These are phyloP conservation scores for Claviceps monticola DNA, from an alignment of 2,329 filamentous ascomycete species.

Conservation along the genomic window DNA sequence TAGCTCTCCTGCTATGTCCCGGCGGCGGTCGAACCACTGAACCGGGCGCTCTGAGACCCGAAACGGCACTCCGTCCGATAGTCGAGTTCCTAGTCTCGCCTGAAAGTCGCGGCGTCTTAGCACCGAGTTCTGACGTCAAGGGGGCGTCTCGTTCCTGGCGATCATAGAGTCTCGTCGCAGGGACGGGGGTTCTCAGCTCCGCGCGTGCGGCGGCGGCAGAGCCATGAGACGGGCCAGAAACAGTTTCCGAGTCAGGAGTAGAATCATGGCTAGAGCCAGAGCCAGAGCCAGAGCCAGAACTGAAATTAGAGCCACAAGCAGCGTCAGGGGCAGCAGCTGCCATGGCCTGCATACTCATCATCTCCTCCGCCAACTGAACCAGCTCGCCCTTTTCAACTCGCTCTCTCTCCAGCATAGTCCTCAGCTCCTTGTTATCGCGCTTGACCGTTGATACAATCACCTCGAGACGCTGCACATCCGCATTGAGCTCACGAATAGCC, in stretches of 20 bases:
- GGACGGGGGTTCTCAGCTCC: constrained; percentile 6
- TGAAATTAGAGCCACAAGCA: neutral
- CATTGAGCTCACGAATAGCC: constrained; percentile 55
- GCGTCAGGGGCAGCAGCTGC: neutral
- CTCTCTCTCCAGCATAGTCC: constrained; percentile 56
- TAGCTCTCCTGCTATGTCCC: constrained; percentile 30
- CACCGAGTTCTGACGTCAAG: neutral
- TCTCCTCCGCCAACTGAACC: constrained; percentile 69
- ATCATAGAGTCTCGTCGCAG: neutral
- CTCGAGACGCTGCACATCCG: constrained; percentile 60
- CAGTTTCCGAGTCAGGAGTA: too few relatives aligned
- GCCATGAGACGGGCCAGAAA: neutral
- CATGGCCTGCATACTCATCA: constrained; percentile 52
- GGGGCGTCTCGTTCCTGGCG: neutral
- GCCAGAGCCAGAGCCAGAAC: too few relatives aligned
- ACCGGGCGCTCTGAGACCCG: constrained; percentile 48
- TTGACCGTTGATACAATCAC: constrained; percentile 58
- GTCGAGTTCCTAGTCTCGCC: constrained; percentile 25
- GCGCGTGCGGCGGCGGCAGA: constrained; percentile 6
- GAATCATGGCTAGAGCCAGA: too few relatives aligned
- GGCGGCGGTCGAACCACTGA: constrained; percentile 29
- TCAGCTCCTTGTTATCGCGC: constrained; percentile 52
- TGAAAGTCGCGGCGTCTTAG: constrained; percentile 31
- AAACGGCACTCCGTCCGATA: constrained; percentile 25
- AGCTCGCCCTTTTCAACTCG: constrained; percentile 74